phyloP scores from a whole-genome alignment of 164 flowering plant species.

The Chimonanthus salicifolius region DNA sequence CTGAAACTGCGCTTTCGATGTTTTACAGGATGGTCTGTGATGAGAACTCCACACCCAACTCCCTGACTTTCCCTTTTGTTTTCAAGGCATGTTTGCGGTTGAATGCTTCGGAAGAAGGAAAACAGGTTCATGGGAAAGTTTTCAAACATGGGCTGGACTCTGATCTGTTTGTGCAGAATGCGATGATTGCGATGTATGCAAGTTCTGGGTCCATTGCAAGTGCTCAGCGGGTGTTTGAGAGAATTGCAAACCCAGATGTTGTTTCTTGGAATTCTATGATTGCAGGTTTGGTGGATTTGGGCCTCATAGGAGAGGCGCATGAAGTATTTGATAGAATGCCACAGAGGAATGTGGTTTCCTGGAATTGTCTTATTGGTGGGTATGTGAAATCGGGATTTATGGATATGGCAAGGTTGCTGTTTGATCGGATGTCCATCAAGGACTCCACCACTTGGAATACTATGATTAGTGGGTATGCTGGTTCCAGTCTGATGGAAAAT shows the following conservation, averaged over 20 bases:
- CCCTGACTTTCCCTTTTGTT: conserved; percentile 28
- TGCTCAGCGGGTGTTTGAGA: conserved; percentile 36
- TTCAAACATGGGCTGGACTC: conserved; percentile 17
- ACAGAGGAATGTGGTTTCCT: conserved; percentile 26
- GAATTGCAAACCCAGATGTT: conserved; percentile 35
- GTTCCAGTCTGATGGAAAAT: conserved; percentile 7
- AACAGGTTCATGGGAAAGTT: conserved; percentile 32
- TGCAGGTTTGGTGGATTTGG: conserved; percentile 49
- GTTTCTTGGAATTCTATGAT: conserved; percentile 72
- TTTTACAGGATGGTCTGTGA: conserved; percentile 27
- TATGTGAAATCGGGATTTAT: conserved; percentile 25
- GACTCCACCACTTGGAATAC: conserved; percentile 18
- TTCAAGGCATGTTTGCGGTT: conserved; percentile 31
- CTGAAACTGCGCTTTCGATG: conserved; percentile 18
- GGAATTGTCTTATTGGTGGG: conserved; percentile 38
- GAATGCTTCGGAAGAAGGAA: conserved; percentile 17
- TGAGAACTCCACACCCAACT: conserved; percentile 20
- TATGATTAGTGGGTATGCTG: conserved; percentile 17
- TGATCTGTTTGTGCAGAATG: conserved; percentile 31
- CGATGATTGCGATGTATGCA: conserved; percentile 27
- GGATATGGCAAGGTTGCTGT: conserved; percentile 12
- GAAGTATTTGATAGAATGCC: conserved; percentile 32
- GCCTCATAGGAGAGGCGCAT: conserved; percentile 35
- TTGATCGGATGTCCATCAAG: conserved; percentile 11
- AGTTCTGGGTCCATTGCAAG: conserved; percentile 11